Evolutionary conservation across 768 basidiomycete genomes (phyloP).

Genomic region (Cyclocybe aegerita): DNA sequence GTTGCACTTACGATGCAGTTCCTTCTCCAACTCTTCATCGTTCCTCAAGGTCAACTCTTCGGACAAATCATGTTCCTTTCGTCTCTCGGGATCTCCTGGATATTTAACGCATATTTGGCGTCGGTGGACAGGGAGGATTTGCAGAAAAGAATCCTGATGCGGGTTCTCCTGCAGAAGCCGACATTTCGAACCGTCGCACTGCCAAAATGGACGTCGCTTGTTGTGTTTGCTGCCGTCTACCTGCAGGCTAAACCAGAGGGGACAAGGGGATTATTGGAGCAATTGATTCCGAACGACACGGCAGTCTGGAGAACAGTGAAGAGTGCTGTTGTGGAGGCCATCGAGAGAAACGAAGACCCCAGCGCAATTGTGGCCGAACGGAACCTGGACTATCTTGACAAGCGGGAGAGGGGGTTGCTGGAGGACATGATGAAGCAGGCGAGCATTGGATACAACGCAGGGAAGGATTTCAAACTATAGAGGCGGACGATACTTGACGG

Average conservation of each 20-base stretch:
- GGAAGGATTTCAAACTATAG: background rate
- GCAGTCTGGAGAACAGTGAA: conserved; percentile 8
- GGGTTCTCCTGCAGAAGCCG: conserved; percentile 8
- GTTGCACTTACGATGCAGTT: conserved; percentile 14
- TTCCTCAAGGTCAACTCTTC: conserved; percentile 16
- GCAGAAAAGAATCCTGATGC: conserved; percentile 11
- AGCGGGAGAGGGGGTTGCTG: conserved; percentile 3
- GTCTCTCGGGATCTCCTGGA: conserved; percentile 15
- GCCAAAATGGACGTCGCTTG: conserved; percentile 14
- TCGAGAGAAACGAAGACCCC: background rate
- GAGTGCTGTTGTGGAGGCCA: conserved; percentile 3
- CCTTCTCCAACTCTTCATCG: conserved; percentile 17
- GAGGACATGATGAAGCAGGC: conserved; percentile 9
- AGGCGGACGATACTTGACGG: no score
- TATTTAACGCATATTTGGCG: conserved; percentile 16
- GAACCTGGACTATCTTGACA: background rate
- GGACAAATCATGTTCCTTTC: conserved; percentile 18
- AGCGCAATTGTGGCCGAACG: background rate
- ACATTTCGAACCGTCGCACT: conserved; percentile 6
- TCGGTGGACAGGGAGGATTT: conserved; percentile 16
- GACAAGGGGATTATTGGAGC: conserved; percentile 3
- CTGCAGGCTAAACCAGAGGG: background rate
- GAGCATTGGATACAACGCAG: background rate
- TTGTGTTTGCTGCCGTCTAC: conserved; percentile 8
- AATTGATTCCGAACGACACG: conserved; percentile 13